These are phyloP conservation scores for Neurospora sp. DNA, from an alignment of 495 filamentous ascomycete species.

Conservation along the genomic window DNA sequence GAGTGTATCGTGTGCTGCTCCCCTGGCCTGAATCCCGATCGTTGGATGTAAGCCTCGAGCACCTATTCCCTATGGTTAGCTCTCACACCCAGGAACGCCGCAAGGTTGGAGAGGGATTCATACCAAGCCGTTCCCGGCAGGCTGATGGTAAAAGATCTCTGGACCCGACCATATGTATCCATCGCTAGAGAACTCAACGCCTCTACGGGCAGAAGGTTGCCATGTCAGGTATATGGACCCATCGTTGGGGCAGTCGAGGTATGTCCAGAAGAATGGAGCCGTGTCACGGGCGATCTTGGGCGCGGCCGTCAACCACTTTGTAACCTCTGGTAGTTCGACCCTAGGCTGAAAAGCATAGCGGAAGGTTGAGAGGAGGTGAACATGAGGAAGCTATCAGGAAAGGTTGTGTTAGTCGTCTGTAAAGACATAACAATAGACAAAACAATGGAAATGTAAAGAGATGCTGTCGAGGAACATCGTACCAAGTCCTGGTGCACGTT, in stretches of 20 bases:
- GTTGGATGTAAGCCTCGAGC: conserved; percentile 77
- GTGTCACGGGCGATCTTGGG: conserved; percentile 65
- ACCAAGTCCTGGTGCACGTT: conserved; percentile 28
- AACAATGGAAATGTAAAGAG: background rate
- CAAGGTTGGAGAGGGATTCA: conserved; percentile 15
- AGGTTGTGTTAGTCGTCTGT: conserved; percentile 3
- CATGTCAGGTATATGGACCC: conserved; percentile 75
- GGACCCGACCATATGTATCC: conserved; percentile 81
- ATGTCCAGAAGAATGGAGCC: conserved; percentile 83
- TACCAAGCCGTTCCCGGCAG: conserved; percentile 67
- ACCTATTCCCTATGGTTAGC: conserved; percentile 26
- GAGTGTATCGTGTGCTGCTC: conserved; percentile 63
- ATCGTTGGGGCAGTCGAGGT: conserved; percentile 70
- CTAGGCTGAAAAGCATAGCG: conserved; percentile 58
- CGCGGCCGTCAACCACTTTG: conserved; percentile 69
- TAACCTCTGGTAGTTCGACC: conserved; percentile 58
- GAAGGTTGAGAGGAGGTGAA: conserved; percentile 73
- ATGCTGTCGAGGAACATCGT: conserved; percentile 2
- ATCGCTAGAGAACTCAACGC: conserved; percentile 70
- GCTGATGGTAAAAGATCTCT: conserved; percentile 60
- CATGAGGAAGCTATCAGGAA: conserved; percentile 60
- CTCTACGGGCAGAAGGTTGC: conserved; percentile 63
- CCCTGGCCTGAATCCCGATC: conserved; percentile 61
- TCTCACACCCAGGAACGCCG: background rate
- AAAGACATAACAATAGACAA: background rate